Percentiles rank a stretch among this genome's conserved stretches.
These are phyloP conservation scores for Colletotrichum cordylinicola DNA, from an alignment of 2,329 filamentous ascomycete genomes.

Conservation along the genomic window DNA sequence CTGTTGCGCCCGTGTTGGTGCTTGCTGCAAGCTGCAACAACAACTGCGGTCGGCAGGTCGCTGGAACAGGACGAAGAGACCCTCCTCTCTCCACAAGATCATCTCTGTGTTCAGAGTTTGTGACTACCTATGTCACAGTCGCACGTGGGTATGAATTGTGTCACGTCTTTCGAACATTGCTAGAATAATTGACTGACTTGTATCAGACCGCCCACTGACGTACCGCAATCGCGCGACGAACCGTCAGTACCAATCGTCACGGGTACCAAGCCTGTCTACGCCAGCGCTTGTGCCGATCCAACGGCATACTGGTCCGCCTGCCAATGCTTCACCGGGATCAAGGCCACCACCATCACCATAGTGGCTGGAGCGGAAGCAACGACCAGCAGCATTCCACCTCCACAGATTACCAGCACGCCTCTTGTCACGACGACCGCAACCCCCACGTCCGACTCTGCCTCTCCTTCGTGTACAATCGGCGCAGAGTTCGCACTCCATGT, in stretches of 20 bases:
- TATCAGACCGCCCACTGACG: neutral
- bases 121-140: conserved; percentile 12
- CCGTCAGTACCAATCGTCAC: neutral
- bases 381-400: neutral
- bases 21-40: conserved; percentile 1
- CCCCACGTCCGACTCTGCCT: neutral
- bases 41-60: conserved; percentile 15
- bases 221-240: neutral
- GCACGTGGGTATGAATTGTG: neutral
- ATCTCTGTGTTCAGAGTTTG: conserved; percentile 11
- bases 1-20: neutral
- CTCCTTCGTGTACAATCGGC: conserved; percentile 8
- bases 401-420: neutral
- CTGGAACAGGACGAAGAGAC: neutral
- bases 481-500: conserved; percentile 12
- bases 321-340: conserved; percentile 24
- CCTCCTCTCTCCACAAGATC: neutral
- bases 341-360: conserved; percentile 17
- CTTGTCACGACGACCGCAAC: neutral
- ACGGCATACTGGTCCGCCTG: conserved; percentile 24
- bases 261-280: conserved; percentile 18
- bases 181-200: neutral
- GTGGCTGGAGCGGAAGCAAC: neutral
- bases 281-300: conserved; percentile 18
- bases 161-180: neutral